Percentiles rank a stretch among this genome's conserved stretches.
Conservation (phyloP, 2,329 filamentous ascomycete genomes). For the Colletotrichum liaoningense region DNA sequence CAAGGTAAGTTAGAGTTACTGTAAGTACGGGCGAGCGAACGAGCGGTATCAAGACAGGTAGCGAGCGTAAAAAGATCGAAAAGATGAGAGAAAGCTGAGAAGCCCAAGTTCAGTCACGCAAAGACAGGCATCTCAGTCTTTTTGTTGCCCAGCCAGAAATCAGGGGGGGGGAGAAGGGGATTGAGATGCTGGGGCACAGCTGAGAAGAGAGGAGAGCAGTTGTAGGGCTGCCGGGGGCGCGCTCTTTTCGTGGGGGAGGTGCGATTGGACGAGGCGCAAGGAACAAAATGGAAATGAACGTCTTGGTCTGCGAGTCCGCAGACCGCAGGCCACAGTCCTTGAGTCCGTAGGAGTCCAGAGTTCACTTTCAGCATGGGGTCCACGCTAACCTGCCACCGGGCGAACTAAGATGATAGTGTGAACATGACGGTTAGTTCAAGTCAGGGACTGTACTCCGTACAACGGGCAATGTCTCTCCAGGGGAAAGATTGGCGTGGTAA, state of each 20-base stretch:
- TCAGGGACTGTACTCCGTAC: not conserved
- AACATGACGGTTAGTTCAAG: not conserved
- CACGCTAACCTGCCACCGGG: not conserved
- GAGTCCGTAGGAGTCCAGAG: not conserved
- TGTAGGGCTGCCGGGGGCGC: constrained; percentile 30
- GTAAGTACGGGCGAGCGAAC: not conserved
- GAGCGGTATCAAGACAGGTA: not conserved
- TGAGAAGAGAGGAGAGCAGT: constrained; percentile 7
- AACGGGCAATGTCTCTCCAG: constrained; percentile 10
- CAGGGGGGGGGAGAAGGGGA: constrained; percentile 3
- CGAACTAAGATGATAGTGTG: not conserved
- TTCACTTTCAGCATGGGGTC: constrained; percentile 1
- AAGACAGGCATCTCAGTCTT: constrained; percentile 6
- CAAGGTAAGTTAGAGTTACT: not conserved
- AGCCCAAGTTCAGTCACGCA: not conserved
- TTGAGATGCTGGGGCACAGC: constrained; percentile 26
- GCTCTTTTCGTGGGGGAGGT: constrained; percentile 14
- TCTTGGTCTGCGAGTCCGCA: not conserved
- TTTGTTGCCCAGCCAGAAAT: constrained; percentile 20
- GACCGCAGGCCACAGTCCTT: not conserved
- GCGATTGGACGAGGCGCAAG: constrained; percentile 11
- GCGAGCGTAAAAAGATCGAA: not conserved
- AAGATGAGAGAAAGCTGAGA: not conserved
- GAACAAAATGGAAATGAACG: constrained; percentile 3
- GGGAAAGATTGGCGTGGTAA: constrained; percentile 8